phyloP scores from a whole-genome alignment of 2,329 filamentous ascomycete genomes.

The Xylaria sp. region DNA sequence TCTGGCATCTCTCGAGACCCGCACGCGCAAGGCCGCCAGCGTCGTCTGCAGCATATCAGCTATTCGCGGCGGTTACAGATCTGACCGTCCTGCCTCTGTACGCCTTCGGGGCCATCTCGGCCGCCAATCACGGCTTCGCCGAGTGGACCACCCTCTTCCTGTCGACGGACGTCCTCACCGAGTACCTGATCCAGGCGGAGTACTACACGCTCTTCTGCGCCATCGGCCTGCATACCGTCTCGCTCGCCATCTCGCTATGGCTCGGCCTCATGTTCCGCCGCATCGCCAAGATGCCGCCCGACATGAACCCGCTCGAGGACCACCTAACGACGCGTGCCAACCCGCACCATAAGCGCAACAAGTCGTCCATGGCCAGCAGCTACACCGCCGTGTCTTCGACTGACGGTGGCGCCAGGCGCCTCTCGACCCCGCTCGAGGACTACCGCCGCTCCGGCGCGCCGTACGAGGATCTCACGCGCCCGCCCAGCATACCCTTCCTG shows the following conservation, averaged over 20 bases:
- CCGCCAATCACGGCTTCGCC: slow-evolving; percentile 44
- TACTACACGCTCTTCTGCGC: slow-evolving; percentile 69
- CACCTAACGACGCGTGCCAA: slow-evolving; percentile 71
- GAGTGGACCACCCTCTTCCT: slow-evolving; percentile 70
- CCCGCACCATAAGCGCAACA: slow-evolving; percentile 78
- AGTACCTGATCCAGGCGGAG: slow-evolving; percentile 64
- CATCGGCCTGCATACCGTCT: slow-evolving; percentile 70
- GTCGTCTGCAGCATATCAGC: slow-evolving; percentile 85
- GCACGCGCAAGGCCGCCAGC: slow-evolving; percentile 72
- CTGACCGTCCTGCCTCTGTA: slow-evolving; percentile 58
- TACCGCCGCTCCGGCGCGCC: slow-evolving; percentile 48
- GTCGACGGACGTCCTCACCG: slow-evolving; percentile 54
- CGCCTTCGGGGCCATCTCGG: slow-evolving; percentile 54
- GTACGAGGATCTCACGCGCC: slow-evolving; percentile 50
- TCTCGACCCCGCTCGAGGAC: slow-evolving; percentile 49
- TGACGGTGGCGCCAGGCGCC: slow-evolving; percentile 69
- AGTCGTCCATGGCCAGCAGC: slow-evolving; percentile 55
- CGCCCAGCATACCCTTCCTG: slow-evolving; percentile 72
- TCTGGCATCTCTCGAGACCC: slow-evolving; percentile 77
- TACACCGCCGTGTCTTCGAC: slow-evolving; percentile 47
- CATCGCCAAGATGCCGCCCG: slow-evolving; percentile 81
- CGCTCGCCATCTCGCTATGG: slow-evolving; percentile 72
- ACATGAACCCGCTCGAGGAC: slow-evolving; percentile 92
- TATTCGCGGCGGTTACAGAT: slow-evolving; percentile 79
- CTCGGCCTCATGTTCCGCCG: slow-evolving; percentile 78